Percentiles rank a stretch among this genome's conserved stretches.
Conservation (phyloP, 805 yeast genomes). For the Yamadazyma nakazawae region DNA sequence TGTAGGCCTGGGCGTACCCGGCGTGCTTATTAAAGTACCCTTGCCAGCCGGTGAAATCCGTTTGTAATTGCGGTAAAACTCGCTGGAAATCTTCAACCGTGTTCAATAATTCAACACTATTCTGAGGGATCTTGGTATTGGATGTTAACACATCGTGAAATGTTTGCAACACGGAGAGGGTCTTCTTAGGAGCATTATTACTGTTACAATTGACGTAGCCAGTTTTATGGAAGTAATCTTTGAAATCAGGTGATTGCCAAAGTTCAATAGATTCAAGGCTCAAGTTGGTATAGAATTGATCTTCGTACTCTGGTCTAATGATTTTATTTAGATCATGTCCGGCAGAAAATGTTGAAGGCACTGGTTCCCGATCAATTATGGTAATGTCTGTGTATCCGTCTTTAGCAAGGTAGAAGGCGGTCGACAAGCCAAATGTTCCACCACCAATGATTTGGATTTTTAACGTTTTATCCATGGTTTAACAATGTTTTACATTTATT, state of each 20-base stretch:
- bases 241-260: conserved; percentile 36
- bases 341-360: conserved; percentile 46
- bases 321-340: conserved; percentile 50
- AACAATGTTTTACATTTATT: background rate
- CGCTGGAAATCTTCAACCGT: conserved; percentile 26
- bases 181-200: conserved; percentile 27
- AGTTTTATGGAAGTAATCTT: conserved; percentile 15
- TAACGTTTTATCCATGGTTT: background rate
- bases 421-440: conserved; percentile 53
- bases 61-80: conserved; percentile 17
- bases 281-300: conserved; percentile 37
- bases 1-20: conserved; percentile 43
- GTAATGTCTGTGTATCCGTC: conserved; percentile 35
- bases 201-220: conserved; percentile 42
- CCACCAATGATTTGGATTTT: conserved; percentile 48
- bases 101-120: conserved; percentile 20
- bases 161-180: conserved; percentile 25
- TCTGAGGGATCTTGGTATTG: conserved; percentile 22
- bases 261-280: conserved; percentile 42
- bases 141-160: conserved; percentile 36
- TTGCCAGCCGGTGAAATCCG: conserved; percentile 12
- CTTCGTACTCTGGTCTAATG: conserved; percentile 46
- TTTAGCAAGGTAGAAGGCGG: conserved; percentile 41
- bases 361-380: conserved; percentile 30
- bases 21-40: conserved; percentile 37